Conservation (phyloP, 371 early-diverging fungal species). For the Mucor piriformis region DNA sequence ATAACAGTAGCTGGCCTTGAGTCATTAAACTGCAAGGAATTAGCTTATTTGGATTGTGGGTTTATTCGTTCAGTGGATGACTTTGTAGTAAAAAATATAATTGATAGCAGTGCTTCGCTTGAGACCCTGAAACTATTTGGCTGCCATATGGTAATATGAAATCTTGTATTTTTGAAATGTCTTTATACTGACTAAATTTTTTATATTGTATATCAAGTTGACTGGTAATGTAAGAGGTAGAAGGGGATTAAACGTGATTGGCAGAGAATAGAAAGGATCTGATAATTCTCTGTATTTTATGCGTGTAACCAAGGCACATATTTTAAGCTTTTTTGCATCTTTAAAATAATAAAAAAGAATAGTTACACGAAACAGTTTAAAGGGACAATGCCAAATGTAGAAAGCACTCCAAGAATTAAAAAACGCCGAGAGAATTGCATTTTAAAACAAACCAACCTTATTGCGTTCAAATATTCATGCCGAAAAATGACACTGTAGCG, state of each 20-base stretch:
- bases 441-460: no score
- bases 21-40: conserved; percentile 42
- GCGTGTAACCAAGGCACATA: no score
- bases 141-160: conserved; percentile 51
- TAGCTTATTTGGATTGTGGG: conserved; percentile 66
- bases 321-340: no score
- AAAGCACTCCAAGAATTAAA: no score
- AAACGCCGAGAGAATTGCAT: no score
- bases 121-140: conserved; percentile 70
- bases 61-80: conserved; percentile 80
- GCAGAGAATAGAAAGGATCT: not conserved
- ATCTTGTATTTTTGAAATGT: not conserved
- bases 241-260: not conserved
- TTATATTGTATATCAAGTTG: not conserved
- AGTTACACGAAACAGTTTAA: no score
- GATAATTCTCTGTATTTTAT: no score
- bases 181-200: not conserved
- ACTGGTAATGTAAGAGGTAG: not conserved
- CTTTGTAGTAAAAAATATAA: conserved; percentile 57
- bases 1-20: conserved; percentile 61
- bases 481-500: no score
- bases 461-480: no score
- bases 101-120: conserved; percentile 50
- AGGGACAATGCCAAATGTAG: no score
- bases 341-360: no score